Conservation (phyloP, 352 stramenopile species). For the Saprolegnia diclina region DNA sequence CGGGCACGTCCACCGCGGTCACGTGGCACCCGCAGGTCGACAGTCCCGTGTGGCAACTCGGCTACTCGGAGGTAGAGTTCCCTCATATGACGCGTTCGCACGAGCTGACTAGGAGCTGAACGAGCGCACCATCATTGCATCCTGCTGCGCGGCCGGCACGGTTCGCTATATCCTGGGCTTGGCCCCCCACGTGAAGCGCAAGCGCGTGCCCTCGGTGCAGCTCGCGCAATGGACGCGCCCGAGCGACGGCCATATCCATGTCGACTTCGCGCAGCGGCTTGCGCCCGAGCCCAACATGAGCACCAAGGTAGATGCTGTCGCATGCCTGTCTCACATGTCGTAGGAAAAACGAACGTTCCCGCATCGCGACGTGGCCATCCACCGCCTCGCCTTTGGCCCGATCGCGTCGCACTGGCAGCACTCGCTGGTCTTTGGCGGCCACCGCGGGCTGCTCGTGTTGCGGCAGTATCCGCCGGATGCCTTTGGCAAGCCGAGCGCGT, state of each 20-base stretch:
- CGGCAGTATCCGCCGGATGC: neutral
- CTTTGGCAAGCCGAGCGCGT: neutral
- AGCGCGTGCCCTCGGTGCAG: neutral
- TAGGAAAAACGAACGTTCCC: conserved; percentile 16
- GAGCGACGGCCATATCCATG: neutral
- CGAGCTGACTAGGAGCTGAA: conserved; percentile 49
- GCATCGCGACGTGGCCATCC: conserved; percentile 1
- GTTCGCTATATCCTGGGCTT: conserved; percentile 29
- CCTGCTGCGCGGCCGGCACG: conserved; percentile 60
- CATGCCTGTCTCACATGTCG: neutral
- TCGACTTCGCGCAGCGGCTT: neutral
- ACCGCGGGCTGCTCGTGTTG: neutral
- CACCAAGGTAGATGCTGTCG: neutral
- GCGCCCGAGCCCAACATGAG: conserved; percentile 1
- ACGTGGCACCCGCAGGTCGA: conserved; percentile 80
- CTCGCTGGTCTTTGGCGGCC: neutral
- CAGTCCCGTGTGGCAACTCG: conserved; percentile 62
- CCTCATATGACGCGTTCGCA: too few species aligned
- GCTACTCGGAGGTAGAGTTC: neutral
- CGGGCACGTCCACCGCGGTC: conserved; percentile 71
- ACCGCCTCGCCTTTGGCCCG: conserved; percentile 15
- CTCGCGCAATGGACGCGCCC: neutral
- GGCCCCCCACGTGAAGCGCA: neutral
- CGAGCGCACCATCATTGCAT: conserved; percentile 39
- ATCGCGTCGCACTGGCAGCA: neutral